Evolutionary conservation across 345 rosid species (phyloP).

Genomic region (Gossypium arboreum): DNA sequence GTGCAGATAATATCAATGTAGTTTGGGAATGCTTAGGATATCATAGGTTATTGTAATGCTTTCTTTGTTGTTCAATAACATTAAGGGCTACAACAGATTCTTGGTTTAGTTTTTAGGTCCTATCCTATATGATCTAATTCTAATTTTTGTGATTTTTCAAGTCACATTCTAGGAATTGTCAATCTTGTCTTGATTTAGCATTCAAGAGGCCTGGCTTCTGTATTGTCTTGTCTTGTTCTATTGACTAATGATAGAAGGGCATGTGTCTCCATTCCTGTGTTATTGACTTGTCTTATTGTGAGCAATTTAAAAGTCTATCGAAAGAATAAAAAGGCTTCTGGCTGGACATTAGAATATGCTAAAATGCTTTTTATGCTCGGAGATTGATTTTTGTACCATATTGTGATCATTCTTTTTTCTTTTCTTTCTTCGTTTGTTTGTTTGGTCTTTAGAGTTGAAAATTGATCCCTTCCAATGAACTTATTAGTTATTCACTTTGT

Average conservation of each 20-base stretch:
- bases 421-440: background rate
- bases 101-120: background rate
- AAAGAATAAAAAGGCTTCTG: background rate
- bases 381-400: background rate
- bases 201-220: background rate
- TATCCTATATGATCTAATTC: background rate
- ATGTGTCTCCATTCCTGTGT: background rate
- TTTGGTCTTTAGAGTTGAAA: background rate
- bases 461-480: background rate
- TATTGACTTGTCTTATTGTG: background rate
- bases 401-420: background rate
- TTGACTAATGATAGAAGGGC: background rate
- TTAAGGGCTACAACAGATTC: background rate
- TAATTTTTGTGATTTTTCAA: background rate
- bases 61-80: background rate
- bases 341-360: background rate
- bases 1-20: background rate
- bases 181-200: background rate
- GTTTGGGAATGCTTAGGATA: background rate
- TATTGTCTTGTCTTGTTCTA: background rate
- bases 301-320: background rate
- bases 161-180: conserved; percentile 1
- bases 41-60: background rate
- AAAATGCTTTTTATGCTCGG: background rate
- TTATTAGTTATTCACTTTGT: background rate